Conservation (phyloP, 257 asterid species). For the Plantago ovata region DNA sequence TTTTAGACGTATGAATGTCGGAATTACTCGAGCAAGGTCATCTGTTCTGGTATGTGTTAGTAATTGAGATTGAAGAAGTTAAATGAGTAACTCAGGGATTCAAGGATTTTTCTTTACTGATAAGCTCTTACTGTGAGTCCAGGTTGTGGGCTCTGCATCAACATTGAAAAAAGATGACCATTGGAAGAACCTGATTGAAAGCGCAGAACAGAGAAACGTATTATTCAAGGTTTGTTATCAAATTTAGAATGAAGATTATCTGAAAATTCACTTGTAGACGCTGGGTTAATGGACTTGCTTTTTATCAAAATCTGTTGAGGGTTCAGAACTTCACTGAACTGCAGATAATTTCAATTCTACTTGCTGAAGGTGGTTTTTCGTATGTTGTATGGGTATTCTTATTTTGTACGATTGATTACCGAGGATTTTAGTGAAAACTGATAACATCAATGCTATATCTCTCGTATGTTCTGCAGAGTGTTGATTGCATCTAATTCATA, state of each 20-base stretch:
- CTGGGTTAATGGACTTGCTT: background rate
- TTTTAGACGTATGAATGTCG: conserved; percentile 97
- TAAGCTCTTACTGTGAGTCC: conserved; percentile 11
- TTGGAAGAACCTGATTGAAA: conserved; percentile 79
- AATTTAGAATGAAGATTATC: no score
- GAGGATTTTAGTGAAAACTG: background rate
- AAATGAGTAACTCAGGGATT: conserved; percentile 4
- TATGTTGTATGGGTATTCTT: background rate
- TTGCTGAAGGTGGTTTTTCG: background rate
- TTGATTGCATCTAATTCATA: no score
- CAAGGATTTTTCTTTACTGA: background rate
- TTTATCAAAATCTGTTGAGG: background rate
- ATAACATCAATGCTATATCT: background rate
- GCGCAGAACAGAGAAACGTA: conserved; percentile 70
- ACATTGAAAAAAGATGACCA: conserved; percentile 72
- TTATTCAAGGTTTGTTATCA: conserved; percentile 57
- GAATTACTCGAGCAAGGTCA: conserved; percentile 93
- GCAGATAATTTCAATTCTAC: background rate
- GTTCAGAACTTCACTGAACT: background rate
- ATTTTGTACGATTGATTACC: no score
- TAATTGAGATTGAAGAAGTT: background rate
- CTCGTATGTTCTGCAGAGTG: background rate
- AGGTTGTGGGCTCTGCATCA: conserved; percentile 97
- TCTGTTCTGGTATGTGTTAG: conserved; percentile 73
- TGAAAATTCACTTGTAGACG: background rate